Evolutionary conservation across 2,329 filamentous ascomycete species (phyloP).

Genomic region (Canariomyces notabilis): DNA sequence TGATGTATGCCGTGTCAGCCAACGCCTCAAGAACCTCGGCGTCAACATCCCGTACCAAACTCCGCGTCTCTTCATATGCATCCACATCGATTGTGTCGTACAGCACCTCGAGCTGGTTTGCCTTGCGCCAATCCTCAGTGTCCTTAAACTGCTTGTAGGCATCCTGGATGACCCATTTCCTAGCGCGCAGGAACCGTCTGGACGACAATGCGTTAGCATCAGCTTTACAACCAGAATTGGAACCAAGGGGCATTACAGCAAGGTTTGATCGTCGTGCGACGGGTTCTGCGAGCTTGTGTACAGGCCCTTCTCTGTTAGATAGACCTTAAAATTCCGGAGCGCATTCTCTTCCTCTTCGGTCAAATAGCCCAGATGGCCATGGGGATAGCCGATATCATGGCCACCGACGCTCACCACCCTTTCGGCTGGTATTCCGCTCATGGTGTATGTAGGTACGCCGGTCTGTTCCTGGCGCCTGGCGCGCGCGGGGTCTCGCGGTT

Average conservation of each 20-base stretch:
- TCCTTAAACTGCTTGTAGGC: constrained; percentile 81
- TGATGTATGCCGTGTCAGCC: constrained; percentile 3
- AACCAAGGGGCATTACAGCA: constrained; percentile 56
- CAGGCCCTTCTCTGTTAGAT: constrained; percentile 60
- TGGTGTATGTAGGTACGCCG: too few species aligned
- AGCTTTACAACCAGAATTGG: background rate
- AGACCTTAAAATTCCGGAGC: constrained; percentile 65
- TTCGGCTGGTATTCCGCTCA: constrained; percentile 9
- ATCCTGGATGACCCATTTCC: constrained; percentile 72
- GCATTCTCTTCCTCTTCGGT: constrained; percentile 61
- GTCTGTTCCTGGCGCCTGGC: background rate
- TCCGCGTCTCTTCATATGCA: constrained; percentile 74
- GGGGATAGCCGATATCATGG: constrained; percentile 52
- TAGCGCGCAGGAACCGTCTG: constrained; percentile 80
- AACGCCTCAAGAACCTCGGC: background rate
- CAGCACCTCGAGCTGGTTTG: constrained; percentile 70
- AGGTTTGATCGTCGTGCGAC: constrained; percentile 68
- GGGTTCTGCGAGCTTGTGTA: constrained; percentile 53
- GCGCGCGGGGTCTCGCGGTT: background rate
- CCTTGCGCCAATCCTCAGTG: constrained; percentile 80
- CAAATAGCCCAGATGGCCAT: constrained; percentile 77
- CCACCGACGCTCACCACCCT: constrained; percentile 22
- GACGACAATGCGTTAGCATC: background rate
- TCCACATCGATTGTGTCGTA: constrained; percentile 84
- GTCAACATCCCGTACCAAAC: constrained; percentile 52